phyloP scores from a whole-genome alignment of 495 filamentous ascomycete genomes.

The Neurospora africana region DNA sequence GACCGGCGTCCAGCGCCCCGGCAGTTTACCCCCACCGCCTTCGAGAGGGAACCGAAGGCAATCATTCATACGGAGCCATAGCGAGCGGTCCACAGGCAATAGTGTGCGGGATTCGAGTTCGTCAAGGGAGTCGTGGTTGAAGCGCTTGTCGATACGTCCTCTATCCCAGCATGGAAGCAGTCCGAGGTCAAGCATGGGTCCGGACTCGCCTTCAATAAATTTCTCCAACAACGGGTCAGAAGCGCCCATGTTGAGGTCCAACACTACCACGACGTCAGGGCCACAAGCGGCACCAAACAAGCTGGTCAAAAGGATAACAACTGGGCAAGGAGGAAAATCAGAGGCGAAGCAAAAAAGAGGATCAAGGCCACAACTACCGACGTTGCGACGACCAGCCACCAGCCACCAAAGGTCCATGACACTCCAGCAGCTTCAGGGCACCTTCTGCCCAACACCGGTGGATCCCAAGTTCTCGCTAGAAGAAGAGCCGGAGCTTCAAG shows the following conservation, averaged over 20 bases:
- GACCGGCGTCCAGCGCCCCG: conserved; percentile 11
- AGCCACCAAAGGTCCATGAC: conserved; percentile 78
- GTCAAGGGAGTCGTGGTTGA: conserved; percentile 62
- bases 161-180: conserved; percentile 61
- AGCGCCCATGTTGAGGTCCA: conserved; percentile 48
- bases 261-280: conserved; percentile 13
- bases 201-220: conserved; percentile 57
- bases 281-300: conserved; percentile 60
- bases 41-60: conserved; percentile 29
- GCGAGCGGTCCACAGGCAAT: conserved; percentile 28
- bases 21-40: conserved; percentile 17
- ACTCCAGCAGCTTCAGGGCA: conserved; percentile 41
- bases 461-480: conserved; percentile 25
- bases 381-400: conserved; percentile 67
- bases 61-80: conserved; percentile 32
- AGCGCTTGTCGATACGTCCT: conserved; percentile 57
- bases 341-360: conserved; percentile 23
- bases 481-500: conserved; percentile 13
- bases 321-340: conserved; percentile 40
- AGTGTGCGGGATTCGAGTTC: conserved; percentile 39
- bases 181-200: conserved; percentile 51
- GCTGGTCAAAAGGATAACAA: conserved; percentile 72
- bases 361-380: conserved; percentile 45
- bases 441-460: conserved; percentile 8
- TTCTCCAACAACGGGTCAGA: conserved; percentile 57